Evolutionary conservation across 2,329 filamentous ascomycete genomes (phyloP), one percentile per base, ranked within the genome.

Genomic region (Ophiocordyceps australis): DNA sequence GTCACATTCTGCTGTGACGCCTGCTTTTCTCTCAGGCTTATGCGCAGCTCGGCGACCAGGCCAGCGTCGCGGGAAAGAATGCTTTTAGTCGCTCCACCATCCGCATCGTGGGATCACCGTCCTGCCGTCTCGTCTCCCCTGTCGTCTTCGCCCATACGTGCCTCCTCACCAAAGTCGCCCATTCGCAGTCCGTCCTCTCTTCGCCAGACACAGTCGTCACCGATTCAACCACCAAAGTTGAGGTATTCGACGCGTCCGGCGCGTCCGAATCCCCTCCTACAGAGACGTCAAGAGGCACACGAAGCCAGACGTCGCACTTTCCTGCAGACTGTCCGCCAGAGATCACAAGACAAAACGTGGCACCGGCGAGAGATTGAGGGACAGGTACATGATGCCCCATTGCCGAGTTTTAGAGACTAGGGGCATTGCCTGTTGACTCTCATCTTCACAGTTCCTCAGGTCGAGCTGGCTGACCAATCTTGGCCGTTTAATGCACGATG

Each of bases 251-350:
- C 63, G 32, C 60, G 69, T 11, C 54, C 57, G 10, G 50, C 59
- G 28, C 74, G 74, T 32, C 57, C 62, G 19, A 80, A 76, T 32
- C 76, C 74, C 0, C 38, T 76, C 6, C 49, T 72, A 12, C 62
- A 65, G 35, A 63, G 52, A 32, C 59, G 67, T 26, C 66, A 82
- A 41, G 67, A 66, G 12, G 57, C 59, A 1, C 66, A 71, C 28
- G 72, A 80, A 41, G 57, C 63, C 28, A 55, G 79, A 30, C 57
- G 78, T 24, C 64, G 65, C 17, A 54, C 76, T 29, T 86, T 86
- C 38, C 51, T 86, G 31, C 67, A 71, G 41, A 76, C 62, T 26
- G 70, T 77, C 12, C 57, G 67, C 30, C 62, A 69, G 38, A 60
- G 65, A 21, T 53, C 59, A 3, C 67, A 75, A 22, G 66, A 77